Conservation (phyloP, 1,284 basidiomycete genomes). For the Trichosporon sp. region DNA sequence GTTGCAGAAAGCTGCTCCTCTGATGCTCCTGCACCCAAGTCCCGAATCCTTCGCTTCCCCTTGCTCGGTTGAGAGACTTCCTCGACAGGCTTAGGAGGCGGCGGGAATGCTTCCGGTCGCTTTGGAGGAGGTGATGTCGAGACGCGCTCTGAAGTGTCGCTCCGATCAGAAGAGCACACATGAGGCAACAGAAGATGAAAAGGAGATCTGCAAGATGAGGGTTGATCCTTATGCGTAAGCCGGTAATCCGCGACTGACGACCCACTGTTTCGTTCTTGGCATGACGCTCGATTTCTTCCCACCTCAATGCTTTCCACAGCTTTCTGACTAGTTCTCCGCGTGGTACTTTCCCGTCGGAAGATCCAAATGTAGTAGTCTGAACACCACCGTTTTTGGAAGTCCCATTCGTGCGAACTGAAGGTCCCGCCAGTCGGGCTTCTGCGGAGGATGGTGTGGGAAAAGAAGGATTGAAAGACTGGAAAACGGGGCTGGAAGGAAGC, state of each 20-base stretch:
- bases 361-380: constrained; percentile 4
- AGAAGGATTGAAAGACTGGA: constrained; percentile 39
- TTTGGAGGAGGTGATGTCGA: constrained; percentile 23
- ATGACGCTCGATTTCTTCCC: constrained; percentile 44
- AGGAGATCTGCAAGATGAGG: constrained; percentile 30
- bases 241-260: not conserved
- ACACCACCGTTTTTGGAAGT: not conserved
- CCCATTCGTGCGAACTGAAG: constrained; percentile 13
- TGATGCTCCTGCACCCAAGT: not conserved
- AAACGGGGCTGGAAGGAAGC: constrained; percentile 35
- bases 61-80: constrained; percentile 4
- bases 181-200: constrained; percentile 41
- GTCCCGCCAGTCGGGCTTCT: not conserved
- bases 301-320: constrained; percentile 42
- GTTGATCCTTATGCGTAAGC: not conserved
- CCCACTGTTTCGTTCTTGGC: constrained; percentile 27
- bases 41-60: constrained; percentile 26
- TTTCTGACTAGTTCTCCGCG: constrained; percentile 41
- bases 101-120: constrained; percentile 32
- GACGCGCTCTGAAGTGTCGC: not conserved
- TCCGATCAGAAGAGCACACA: constrained; percentile 22
- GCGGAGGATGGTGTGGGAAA: constrained; percentile 18
- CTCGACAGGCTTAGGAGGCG: not conserved
- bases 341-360: constrained; percentile 21
- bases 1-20: not conserved